Conservation (phyloP, 2,329 filamentous ascomycete species). For the Pyricularia sp. region DNA sequence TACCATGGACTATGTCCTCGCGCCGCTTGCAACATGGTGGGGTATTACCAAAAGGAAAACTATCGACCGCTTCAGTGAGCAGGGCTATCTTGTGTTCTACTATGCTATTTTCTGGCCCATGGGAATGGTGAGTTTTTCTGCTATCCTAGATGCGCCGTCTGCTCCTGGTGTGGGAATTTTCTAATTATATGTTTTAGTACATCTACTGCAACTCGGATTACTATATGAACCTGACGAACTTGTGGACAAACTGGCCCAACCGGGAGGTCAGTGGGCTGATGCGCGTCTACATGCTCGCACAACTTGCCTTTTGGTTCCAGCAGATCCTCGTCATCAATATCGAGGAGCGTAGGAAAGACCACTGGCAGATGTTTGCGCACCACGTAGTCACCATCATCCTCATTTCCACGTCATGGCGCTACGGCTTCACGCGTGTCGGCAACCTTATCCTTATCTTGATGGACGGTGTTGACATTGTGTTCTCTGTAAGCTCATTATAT, state of each 20-base stretch:
- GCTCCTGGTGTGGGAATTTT: too few species aligned
- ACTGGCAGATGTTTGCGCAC: slow-evolving; percentile 92
- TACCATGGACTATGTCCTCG: slow-evolving; percentile 78
- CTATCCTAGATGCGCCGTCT: neutral
- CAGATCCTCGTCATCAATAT: slow-evolving; percentile 92
- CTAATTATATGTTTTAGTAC: slow-evolving; percentile 44
- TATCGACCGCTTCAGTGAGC: slow-evolving; percentile 79
- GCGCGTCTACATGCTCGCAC: slow-evolving; percentile 85
- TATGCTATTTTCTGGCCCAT: slow-evolving; percentile 73
- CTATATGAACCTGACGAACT: slow-evolving; percentile 63
- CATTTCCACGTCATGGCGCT: slow-evolving; percentile 74
- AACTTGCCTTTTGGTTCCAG: slow-evolving; percentile 90
- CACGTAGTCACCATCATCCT: slow-evolving; percentile 83
- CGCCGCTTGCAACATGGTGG: slow-evolving; percentile 61
- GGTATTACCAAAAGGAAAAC: slow-evolving; percentile 72
- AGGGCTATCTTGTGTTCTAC: slow-evolving; percentile 85
- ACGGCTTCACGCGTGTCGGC: slow-evolving; percentile 78
- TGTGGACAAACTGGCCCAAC: slow-evolving; percentile 81
- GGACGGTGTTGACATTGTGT: slow-evolving; percentile 84
- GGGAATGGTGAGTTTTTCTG: slow-evolving; percentile 58
- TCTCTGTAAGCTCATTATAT: slow-evolving; percentile 54
- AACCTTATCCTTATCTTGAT: slow-evolving; percentile 85
- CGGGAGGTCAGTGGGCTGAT: slow-evolving; percentile 64
- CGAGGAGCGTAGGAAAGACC: slow-evolving; percentile 88
- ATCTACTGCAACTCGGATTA: slow-evolving; percentile 70